Conservation (phyloP, 1,139 yeast species). For the Eremothecium sinecaudum region DNA sequence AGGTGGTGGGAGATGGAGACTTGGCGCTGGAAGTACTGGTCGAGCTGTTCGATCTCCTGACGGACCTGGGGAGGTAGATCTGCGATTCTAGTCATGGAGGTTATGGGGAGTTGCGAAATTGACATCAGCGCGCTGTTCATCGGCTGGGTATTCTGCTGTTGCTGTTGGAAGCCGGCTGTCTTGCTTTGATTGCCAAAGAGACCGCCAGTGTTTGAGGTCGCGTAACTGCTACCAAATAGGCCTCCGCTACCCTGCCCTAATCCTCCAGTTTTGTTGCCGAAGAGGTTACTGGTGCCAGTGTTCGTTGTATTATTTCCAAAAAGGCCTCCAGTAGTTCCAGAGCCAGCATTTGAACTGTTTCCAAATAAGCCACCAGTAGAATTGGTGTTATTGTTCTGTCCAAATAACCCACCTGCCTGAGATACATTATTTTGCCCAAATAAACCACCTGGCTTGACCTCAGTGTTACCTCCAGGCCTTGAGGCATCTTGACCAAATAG, state of each 20-base stretch:
- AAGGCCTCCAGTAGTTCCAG: constrained; percentile 14
- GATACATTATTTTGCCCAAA: constrained; percentile 16
- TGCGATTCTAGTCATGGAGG: constrained; percentile 79
- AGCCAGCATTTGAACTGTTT: constrained; percentile 11
- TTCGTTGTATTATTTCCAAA: constrained; percentile 18
- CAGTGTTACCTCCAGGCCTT: constrained; percentile 5
- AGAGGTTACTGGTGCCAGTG: background rate
- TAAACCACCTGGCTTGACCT: constrained; percentile 14
- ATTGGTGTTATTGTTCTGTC: constrained; percentile 19
- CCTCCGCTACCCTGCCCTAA: background rate
- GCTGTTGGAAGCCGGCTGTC: constrained; percentile 24
- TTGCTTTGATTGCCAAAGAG: constrained; percentile 32
- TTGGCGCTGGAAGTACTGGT: constrained; percentile 75
- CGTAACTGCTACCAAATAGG: constrained; percentile 12
- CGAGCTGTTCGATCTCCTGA: constrained; percentile 71
- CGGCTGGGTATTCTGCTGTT: constrained; percentile 32
- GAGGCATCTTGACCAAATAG: constrained; percentile 6
- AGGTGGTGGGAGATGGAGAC: constrained; percentile 74
- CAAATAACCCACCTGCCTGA: constrained; percentile 31
- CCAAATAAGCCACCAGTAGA: constrained; percentile 25
- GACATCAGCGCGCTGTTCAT: constrained; percentile 31
- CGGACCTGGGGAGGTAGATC: constrained; percentile 73
- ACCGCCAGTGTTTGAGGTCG: constrained; percentile 27
- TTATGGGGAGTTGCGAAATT: constrained; percentile 42
- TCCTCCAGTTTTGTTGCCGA: background rate